A percentile compares a stretch with the other conserved stretches of the same genome.
Conservation (phyloP, 1,284 basidiomycete species). For the Taiwanofungus camphoratus region DNA sequence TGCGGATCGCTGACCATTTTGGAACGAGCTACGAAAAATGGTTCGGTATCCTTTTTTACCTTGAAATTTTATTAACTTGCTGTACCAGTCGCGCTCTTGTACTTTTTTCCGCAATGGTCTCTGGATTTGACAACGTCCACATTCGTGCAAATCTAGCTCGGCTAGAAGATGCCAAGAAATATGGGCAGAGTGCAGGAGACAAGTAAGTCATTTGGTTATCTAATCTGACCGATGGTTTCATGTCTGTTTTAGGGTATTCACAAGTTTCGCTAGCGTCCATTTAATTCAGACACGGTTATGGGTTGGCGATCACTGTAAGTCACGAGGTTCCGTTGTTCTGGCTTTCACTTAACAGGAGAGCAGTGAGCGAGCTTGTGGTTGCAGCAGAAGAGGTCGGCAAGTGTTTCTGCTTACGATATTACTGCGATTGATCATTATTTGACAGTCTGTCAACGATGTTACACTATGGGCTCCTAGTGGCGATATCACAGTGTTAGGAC, state of each 20-base stretch:
- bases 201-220: slow-evolving; percentile 32
- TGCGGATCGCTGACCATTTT: slow-evolving; percentile 57
- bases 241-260: slow-evolving; percentile 42
- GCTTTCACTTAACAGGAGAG: slow-evolving; percentile 2
- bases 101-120: slow-evolving; percentile 55
- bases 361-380: slow-evolving; percentile 55
- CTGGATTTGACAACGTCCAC: slow-evolving; percentile 62
- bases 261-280: slow-evolving; percentile 53
- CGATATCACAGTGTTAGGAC: slow-evolving; percentile 48
- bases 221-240: background rate
- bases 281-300: slow-evolving; percentile 47
- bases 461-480: slow-evolving; percentile 49
- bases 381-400: slow-evolving; percentile 53
- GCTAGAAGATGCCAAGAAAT: slow-evolving; percentile 56
- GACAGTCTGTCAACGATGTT: slow-evolving; percentile 52
- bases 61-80: slow-evolving; percentile 2
- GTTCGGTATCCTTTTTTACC: slow-evolving; percentile 30
- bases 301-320: slow-evolving; percentile 59
- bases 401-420: slow-evolving; percentile 5
- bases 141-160: slow-evolving; percentile 56
- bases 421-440: slow-evolving; percentile 1
- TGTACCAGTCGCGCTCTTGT: slow-evolving; percentile 49
- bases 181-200: slow-evolving; percentile 63
- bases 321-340: background rate
- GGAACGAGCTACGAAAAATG: slow-evolving; percentile 64